These are phyloP conservation scores for Choanephora cucurbitarum DNA, from an alignment of 371 early-diverging fungal species.

Conservation along the genomic window DNA sequence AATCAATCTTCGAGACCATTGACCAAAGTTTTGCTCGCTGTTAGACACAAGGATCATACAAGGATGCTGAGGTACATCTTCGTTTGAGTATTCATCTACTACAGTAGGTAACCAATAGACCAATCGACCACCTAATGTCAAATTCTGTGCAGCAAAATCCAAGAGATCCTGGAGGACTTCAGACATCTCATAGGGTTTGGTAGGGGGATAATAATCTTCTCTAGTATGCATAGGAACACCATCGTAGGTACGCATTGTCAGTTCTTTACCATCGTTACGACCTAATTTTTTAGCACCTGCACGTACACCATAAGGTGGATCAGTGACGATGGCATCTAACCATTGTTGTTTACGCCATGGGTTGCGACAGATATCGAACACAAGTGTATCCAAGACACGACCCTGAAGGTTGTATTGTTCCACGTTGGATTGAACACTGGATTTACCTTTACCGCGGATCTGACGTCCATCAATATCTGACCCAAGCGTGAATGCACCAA, in stretches of 20 bases:
- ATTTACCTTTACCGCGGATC: constrained; percentile 85
- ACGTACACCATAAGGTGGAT: constrained; percentile 97
- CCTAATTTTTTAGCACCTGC: constrained; percentile 96
- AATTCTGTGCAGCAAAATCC: constrained; percentile 78
- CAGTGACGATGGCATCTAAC: constrained; percentile 86
- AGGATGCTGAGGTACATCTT: constrained; percentile 87
- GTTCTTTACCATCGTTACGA: constrained; percentile 62
- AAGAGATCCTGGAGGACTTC: constrained; percentile 85
- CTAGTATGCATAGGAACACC: constrained; percentile 65
- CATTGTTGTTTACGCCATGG: constrained; percentile 77
- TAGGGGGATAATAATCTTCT: constrained; percentile 84
- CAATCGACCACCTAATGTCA: constrained; percentile 86
- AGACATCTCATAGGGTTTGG: constrained; percentile 92
- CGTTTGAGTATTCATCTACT: constrained; percentile 77
- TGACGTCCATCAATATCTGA: constrained; percentile 98
- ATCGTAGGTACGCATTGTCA: constrained; percentile 56
- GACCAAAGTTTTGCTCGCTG: constrained; percentile 91
- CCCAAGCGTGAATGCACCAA: constrained; percentile 91
- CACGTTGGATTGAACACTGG: constrained; percentile 66
- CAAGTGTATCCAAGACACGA: constrained; percentile 79
- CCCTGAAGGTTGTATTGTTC: constrained; percentile 78
- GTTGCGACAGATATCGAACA: constrained; percentile 88
- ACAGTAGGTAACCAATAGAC: constrained; percentile 97
- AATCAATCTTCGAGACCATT: constrained; percentile 92
- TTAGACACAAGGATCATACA: constrained; percentile 80